A percentile compares a stretch with the other conserved stretches of the same genome.
Conservation (phyloP, 1,284 basidiomycete species). For the Trichosporon ovoides region DNA sequence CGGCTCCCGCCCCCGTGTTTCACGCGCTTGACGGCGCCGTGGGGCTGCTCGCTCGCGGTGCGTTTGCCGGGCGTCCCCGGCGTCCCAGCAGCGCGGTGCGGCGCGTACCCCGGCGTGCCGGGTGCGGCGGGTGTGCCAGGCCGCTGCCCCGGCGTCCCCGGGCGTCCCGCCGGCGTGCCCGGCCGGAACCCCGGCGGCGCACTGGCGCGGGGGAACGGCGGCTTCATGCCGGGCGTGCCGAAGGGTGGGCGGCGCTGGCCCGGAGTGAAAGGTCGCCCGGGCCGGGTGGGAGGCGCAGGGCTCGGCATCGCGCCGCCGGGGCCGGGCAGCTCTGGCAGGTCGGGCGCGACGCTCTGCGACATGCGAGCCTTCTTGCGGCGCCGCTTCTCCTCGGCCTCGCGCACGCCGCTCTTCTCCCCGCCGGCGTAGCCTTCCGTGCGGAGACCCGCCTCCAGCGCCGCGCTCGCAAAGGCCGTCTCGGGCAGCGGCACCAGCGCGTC, state of each 20-base stretch:
- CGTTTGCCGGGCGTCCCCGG: slow-evolving; percentile 7
- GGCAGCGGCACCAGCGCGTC: slow-evolving; percentile 23
- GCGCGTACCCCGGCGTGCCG: background rate
- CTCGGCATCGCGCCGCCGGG: slow-evolving; percentile 3
- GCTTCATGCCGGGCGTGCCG: slow-evolving; percentile 5
- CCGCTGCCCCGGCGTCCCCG: background rate
- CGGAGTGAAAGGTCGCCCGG: slow-evolving; percentile 6
- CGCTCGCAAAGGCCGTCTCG: slow-evolving; percentile 23
- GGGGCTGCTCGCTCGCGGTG: background rate
- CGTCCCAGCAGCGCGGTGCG: slow-evolving; percentile 1
- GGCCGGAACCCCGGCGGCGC: slow-evolving; percentile 15
- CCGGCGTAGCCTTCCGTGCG: slow-evolving; percentile 35
- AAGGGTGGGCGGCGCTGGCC: background rate
- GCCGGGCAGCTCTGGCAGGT: slow-evolving; percentile 15
- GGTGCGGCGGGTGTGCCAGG: background rate
- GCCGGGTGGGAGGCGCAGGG: slow-evolving; percentile 4
- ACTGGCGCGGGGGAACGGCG: slow-evolving; percentile 16
- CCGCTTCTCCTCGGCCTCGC: slow-evolving; percentile 19
- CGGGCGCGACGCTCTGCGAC: slow-evolving; percentile 19
- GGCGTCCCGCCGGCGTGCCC: slow-evolving; percentile 10
- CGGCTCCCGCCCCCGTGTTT: slow-evolving; percentile 13
- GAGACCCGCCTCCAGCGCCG: slow-evolving; percentile 31
- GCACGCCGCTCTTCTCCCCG: slow-evolving; percentile 33
- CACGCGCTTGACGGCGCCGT: slow-evolving; percentile 13
- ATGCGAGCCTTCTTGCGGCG: slow-evolving; percentile 17